Evolutionary conservation across 331 rosid genomes (phyloP), one percentile per base, ranked within the genome.

Genomic region (Pyracantha coccinea): DNA sequence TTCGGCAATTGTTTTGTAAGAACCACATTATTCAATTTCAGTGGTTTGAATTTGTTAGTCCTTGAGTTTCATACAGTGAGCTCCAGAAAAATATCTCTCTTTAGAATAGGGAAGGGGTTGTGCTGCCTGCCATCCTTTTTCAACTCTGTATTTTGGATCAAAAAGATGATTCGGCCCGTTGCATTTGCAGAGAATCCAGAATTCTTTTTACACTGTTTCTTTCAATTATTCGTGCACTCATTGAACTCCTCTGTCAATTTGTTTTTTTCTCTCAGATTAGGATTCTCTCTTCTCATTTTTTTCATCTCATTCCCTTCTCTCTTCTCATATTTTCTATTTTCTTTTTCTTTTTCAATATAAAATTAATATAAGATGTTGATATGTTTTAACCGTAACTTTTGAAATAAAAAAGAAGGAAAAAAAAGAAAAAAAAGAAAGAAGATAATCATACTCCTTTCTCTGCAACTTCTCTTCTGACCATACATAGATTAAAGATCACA

Each of bases 171-270:
- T 57, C 4, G 13, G 52, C 27, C 20, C 16, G 53, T 32, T 55
- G 76, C 76, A 59, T 41, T 38, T 41, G 45, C 16, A 28, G 23
- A 14, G 38, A 57, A 19, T 27, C 73, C 71, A 57, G 81, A 76
- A 55, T 81, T 72, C 75, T 28, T 65, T 73, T 76, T 75, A 35
- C 67, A 55, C 78, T 75, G 81, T 68, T 71, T 68, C 68, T 29
- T 81, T 81, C 83, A 66, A 85, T 78, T 75, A 83, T 83, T 85
- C 63, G 77, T 74, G 82, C 78, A 45, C 76, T 33, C 19, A 73
- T 69, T 73, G 25, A 68, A 65, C 66, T 53, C 77, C 38, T 57
- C 71, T 50, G 59, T 66, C 77, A 66, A 75, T 75, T 69, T 77
- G 76, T 67, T 55, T 33, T 27, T n/a, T n/a, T n/a, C n/a, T n/a